Conservation (phyloP, 192 early-diverging fungal species). For the Podila clonocystis region DNA sequence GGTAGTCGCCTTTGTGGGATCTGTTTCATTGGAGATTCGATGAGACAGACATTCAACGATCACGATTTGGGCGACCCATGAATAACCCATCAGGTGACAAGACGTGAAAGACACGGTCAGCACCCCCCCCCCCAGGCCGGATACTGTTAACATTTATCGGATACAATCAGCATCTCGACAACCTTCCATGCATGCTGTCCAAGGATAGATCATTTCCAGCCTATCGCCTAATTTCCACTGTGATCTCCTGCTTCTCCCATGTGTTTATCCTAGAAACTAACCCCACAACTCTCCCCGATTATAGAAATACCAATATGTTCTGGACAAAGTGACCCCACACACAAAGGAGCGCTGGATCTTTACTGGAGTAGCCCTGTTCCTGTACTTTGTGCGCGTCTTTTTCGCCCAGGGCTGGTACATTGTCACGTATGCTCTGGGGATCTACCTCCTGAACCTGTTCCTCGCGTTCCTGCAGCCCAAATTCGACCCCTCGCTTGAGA, state of each 20-base stretch:
- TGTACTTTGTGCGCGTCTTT: slow-evolving; percentile 84
- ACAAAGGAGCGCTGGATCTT: slow-evolving; percentile 80
- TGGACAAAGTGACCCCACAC: slow-evolving; percentile 89
- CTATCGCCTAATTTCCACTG: no score
- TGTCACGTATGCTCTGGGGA: slow-evolving; percentile 92
- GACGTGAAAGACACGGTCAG: no score
- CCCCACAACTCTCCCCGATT: not conserved
- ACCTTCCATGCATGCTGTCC: no score
- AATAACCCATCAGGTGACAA: no score
- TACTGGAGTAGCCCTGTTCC: slow-evolving; percentile 66
- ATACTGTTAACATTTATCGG: no score
- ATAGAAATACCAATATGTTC: slow-evolving; percentile 80
- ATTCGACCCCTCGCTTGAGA: slow-evolving; percentile 89
- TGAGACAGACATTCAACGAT: no score
- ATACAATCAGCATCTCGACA: no score
- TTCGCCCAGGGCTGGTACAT: slow-evolving; percentile 94
- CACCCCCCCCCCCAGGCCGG: no score
- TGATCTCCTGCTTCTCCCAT: not conserved
- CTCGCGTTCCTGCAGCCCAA: slow-evolving; percentile 97
- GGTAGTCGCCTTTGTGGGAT: no score
- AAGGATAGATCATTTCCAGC: no score
- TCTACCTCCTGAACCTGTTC: slow-evolving; percentile 96
- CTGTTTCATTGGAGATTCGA: no score
- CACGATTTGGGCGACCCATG: no score
- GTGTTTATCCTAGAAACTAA: not conserved